Percentiles rank a stretch among this genome's conserved stretches.
These are phyloP conservation scores for Zoysia matrella DNA, from an alignment of 202 grass and related monocot species.

Conservation along the genomic window DNA sequence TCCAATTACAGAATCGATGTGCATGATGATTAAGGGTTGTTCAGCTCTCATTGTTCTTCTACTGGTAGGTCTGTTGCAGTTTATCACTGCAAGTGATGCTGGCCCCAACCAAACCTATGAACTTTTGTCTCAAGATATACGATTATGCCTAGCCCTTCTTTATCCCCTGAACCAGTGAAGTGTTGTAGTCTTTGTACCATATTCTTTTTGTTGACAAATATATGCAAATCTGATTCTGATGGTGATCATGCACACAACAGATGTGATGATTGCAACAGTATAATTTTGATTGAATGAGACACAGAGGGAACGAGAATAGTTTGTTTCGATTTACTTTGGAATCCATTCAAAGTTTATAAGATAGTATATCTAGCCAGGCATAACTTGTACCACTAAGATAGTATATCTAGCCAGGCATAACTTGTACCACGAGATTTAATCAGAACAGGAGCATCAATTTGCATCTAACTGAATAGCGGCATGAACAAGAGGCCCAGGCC, in stretches of 20 bases:
- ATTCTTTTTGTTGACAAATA: neutral
- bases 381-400: no score
- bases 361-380: neutral
- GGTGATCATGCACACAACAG: slow-evolving; percentile 19
- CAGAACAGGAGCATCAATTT: slow-evolving; percentile 13
- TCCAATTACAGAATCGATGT: slow-evolving; percentile 38
- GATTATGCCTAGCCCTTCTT: slow-evolving; percentile 33
- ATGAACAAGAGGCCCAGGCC: slow-evolving; percentile 21
- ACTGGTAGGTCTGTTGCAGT: slow-evolving; percentile 6
- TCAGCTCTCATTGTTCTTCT: slow-evolving; percentile 45
- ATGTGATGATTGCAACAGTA: neutral
- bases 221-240: slow-evolving; percentile 18
- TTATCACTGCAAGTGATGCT: slow-evolving; percentile 32
- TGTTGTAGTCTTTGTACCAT: neutral
- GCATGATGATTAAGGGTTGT: slow-evolving; percentile 50
- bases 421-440: neutral
- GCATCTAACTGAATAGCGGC: slow-evolving; percentile 12
- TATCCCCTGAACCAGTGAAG: slow-evolving; percentile 43
- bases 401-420: neutral
- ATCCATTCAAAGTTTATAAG: slow-evolving; percentile 12
- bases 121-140: slow-evolving; percentile 21
- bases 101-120: slow-evolving; percentile 21
- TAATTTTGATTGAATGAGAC: neutral
- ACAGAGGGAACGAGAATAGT: neutral
- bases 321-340: slow-evolving; percentile 16